Percentiles rank a stretch among this genome's conserved stretches.
Conservation (phyloP, 2,329 filamentous ascomycete genomes). For the Fusarium paranaense region DNA sequence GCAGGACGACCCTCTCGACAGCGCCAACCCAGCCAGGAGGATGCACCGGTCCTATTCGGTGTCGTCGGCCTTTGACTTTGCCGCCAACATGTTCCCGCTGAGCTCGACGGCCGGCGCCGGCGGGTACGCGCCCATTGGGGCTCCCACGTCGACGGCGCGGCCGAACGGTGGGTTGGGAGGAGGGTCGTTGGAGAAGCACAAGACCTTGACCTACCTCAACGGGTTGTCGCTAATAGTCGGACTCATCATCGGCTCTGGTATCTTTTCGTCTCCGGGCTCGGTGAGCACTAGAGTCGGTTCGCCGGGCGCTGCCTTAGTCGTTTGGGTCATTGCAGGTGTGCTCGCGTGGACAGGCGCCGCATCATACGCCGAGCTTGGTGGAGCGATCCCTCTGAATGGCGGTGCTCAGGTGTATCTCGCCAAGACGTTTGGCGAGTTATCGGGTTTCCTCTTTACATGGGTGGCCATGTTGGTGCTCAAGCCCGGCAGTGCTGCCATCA, state of each 20-base stretch:
- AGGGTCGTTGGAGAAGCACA: constrained; percentile 91
- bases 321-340: constrained; percentile 92
- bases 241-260: constrained; percentile 94
- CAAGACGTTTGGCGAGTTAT: constrained; percentile 95
- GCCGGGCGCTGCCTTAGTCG: constrained; percentile 87
- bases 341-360: constrained; percentile 96
- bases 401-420: constrained; percentile 93
- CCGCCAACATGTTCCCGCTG: constrained; percentile 90
- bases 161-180: constrained; percentile 69
- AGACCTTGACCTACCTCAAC: constrained; percentile 94
- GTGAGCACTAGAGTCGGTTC: constrained; percentile 94
- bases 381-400: constrained; percentile 94
- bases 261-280: constrained; percentile 94
- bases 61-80: constrained; percentile 94
- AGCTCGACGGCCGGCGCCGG: constrained; percentile 79
- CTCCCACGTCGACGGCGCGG: constrained; percentile 69
- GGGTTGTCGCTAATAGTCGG: constrained; percentile 91
- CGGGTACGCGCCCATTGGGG: constrained; percentile 88
- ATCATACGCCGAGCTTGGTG: constrained; percentile 94
- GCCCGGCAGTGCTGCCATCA: constrained; percentile 92
- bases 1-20: constrained; percentile 81
- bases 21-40: constrained; percentile 63
- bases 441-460: constrained; percentile 96
- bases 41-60: constrained; percentile 82
- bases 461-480: constrained; percentile 94